These are phyloP conservation scores for Psilocybe cubensis DNA, from an alignment of 768 basidiomycete species.

Conservation along the genomic window DNA sequence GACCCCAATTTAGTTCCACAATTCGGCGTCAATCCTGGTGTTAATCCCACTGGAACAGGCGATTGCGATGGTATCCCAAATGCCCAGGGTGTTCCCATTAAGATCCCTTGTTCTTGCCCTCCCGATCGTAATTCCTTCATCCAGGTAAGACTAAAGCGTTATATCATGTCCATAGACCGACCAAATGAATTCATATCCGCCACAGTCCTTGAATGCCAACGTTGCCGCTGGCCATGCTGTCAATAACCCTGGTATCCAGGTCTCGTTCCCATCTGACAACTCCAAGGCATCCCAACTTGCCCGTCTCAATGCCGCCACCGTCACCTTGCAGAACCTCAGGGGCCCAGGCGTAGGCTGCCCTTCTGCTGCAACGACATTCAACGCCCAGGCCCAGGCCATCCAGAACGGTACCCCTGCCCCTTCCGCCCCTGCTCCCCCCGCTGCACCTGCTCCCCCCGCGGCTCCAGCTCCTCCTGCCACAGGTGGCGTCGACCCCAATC, in stretches of 20 bases:
- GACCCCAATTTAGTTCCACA: conserved; percentile 58
- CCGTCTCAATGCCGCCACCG: conserved; percentile 60
- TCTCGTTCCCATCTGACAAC: conserved; percentile 67
- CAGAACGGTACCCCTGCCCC: conserved; percentile 31
- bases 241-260: conserved; percentile 61
- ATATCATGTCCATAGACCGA: too few species aligned
- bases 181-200: background rate
- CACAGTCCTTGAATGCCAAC: conserved; percentile 51
- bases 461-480: conserved; percentile 26
- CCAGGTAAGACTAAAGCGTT: conserved; percentile 11
- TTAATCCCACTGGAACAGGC: conserved; percentile 70
- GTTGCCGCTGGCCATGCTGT: conserved; percentile 64
- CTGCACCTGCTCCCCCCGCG: conserved; percentile 14
- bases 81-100: conserved; percentile 41
- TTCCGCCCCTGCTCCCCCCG: conserved; percentile 29
- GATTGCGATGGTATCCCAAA: conserved; percentile 70
- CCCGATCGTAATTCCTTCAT: conserved; percentile 21
- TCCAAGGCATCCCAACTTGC: conserved; percentile 54
- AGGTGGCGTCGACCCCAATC: conserved; percentile 50
- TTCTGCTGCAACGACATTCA: conserved; percentile 64
- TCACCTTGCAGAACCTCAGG: conserved; percentile 75
- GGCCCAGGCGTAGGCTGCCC: conserved; percentile 75
- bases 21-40: conserved; percentile 56
- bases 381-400: conserved; percentile 42
- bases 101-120: conserved; percentile 47